Conservation (phyloP, 768 basidiomycete species). For the Psilocybe azurescens region DNA sequence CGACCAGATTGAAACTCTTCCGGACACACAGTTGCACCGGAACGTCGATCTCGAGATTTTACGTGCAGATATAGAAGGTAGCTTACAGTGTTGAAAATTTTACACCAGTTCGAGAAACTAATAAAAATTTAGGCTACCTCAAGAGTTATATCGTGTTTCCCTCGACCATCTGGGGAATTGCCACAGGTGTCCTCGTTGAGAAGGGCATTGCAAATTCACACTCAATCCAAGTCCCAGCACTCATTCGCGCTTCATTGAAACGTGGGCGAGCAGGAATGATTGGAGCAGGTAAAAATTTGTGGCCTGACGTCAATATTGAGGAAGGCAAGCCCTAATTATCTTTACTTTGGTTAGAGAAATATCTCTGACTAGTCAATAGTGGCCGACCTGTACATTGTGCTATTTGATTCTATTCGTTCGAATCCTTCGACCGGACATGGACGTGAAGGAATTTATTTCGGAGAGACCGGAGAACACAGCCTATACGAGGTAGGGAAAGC, state of each 20-base stretch:
- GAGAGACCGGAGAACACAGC: slow-evolving; percentile 54
- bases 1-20: slow-evolving; percentile 48
- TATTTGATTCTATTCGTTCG: slow-evolving; percentile 43
- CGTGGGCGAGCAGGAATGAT: slow-evolving; percentile 58
- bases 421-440: slow-evolving; percentile 45
- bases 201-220: slow-evolving; percentile 55
- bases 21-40: slow-evolving; percentile 50
- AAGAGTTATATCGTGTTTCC: slow-evolving; percentile 56
- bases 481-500: slow-evolving; percentile 45
- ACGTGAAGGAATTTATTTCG: slow-evolving; percentile 61
- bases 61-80: slow-evolving; percentile 54
- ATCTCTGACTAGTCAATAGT: slow-evolving; percentile 30
- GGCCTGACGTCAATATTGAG: slow-evolving; percentile 41
- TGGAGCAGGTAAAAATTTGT: slow-evolving; percentile 60
- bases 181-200: slow-evolving; percentile 52
- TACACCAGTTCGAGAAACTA: not conserved
- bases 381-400: slow-evolving; percentile 45
- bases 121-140: slow-evolving; percentile 43
- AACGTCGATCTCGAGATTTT: slow-evolving; percentile 52
- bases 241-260: slow-evolving; percentile 50
- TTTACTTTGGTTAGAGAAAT: no score
- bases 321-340: slow-evolving; percentile 41
- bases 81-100: not conserved
- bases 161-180: slow-evolving; percentile 64
- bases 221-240: slow-evolving; percentile 55